Evolutionary conservation across 2,329 filamentous ascomycete genomes (phyloP).

Genomic region (Teratosphaeria zuluensis): DNA sequence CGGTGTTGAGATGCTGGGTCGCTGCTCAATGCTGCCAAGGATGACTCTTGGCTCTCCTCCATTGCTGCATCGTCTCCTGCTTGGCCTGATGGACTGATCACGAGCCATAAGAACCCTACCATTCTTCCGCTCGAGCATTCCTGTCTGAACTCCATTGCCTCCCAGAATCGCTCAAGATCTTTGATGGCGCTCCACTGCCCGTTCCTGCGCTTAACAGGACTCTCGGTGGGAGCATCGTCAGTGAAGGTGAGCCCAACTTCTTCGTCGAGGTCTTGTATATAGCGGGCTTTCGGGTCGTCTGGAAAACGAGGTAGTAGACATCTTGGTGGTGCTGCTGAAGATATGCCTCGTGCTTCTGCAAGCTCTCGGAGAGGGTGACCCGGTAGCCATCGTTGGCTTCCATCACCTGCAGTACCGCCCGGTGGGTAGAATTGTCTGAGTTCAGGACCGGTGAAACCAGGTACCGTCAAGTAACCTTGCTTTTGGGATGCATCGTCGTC

Average conservation of each 20-base stretch:
- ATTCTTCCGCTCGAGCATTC: constrained; percentile 88
- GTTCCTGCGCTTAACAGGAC: constrained; percentile 36
- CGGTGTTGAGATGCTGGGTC: neutral
- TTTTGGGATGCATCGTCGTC: neutral
- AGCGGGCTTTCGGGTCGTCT: constrained; percentile 89
- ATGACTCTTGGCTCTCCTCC: constrained; percentile 13
- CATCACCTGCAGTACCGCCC: constrained; percentile 14
- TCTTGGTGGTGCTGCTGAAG: constrained; percentile 55
- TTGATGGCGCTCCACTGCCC: constrained; percentile 77
- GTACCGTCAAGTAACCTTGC: constrained; percentile 69
- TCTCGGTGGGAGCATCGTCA: constrained; percentile 22
- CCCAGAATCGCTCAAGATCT: constrained; percentile 90
- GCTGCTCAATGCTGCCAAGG: neutral
- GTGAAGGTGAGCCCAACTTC: constrained; percentile 38
- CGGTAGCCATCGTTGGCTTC: constrained; percentile 35
- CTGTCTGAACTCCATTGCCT: constrained; percentile 93
- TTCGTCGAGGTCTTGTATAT: constrained; percentile 79
- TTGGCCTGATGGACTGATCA: constrained; percentile 51
- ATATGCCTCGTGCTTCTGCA: constrained; percentile 42
- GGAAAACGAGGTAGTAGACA: constrained; percentile 81
- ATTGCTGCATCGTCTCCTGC: neutral
- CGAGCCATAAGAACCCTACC: constrained; percentile 91
- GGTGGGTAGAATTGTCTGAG: constrained; percentile 68
- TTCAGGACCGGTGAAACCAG: constrained; percentile 74
- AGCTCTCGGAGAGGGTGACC: constrained; percentile 68